phyloP scores from a whole-genome alignment of 2,329 filamentous ascomycete species.

The Hypoxylon sp. region DNA sequence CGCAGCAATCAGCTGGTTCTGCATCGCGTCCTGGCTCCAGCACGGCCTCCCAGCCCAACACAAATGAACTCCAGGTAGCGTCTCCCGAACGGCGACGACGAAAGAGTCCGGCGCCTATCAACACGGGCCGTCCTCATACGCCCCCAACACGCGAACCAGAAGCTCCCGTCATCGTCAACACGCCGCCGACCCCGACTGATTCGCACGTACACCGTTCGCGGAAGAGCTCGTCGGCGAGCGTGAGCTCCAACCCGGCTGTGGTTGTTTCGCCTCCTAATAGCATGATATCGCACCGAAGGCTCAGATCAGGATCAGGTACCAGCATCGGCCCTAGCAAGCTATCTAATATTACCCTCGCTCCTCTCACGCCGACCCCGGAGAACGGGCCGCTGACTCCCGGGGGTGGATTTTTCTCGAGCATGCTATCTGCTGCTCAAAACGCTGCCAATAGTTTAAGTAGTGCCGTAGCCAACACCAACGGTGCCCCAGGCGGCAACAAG shows the following conservation, averaged over 20 bases:
- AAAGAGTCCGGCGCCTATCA: slow-evolving; percentile 37
- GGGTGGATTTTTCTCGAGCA: slow-evolving; percentile 88
- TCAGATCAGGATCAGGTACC: slow-evolving; percentile 59
- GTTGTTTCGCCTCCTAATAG: slow-evolving; percentile 70
- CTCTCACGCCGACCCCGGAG: slow-evolving; percentile 80
- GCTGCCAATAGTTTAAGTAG: slow-evolving; percentile 79
- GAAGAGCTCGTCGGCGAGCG: slow-evolving; percentile 32
- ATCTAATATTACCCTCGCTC: slow-evolving; percentile 75
- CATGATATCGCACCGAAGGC: slow-evolving; percentile 73
- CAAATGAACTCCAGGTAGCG: slow-evolving; percentile 35
- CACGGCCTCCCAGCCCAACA: slow-evolving; percentile 33
- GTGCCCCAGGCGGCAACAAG: slow-evolving; percentile 60
- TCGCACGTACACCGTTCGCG: slow-evolving; percentile 34
- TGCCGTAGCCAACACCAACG: slow-evolving; percentile 73
- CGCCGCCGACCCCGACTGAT: slow-evolving; percentile 70
- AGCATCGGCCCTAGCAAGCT: slow-evolving; percentile 81
- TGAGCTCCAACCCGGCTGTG: slow-evolving; percentile 56
- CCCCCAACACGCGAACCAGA: slow-evolving; percentile 55
- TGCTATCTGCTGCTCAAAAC: slow-evolving; percentile 92
- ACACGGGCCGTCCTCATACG: slow-evolving; percentile 52
- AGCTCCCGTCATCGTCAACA: slow-evolving; percentile 68
- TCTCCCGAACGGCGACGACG: slow-evolving; percentile 33
- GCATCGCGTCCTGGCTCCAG: slow-evolving; percentile 34
- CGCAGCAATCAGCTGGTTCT: slow-evolving; percentile 20
- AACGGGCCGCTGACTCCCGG: slow-evolving; percentile 60